A percentile compares a stretch with the other conserved stretches of the same genome.
Evolutionary conservation across 1,284 basidiomycete genomes (phyloP).

Genomic region (Trichosporon sp.): DNA sequence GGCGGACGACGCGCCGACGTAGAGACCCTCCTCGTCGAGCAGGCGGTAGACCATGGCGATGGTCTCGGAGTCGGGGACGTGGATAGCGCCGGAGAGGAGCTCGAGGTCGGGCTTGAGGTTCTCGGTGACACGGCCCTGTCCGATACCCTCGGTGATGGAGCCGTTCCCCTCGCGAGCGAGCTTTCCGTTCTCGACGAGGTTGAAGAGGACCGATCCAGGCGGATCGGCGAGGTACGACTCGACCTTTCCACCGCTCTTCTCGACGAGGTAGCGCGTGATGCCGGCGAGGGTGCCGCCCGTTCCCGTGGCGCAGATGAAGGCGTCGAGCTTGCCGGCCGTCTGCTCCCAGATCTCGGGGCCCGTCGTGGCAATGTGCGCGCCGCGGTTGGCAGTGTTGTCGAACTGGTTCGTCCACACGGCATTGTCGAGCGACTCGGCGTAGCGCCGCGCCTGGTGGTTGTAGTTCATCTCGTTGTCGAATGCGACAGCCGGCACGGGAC

Average conservation of each 20-base stretch:
- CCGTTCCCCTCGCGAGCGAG: constrained; percentile 70
- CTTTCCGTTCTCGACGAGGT: constrained; percentile 76
- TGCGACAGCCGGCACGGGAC: constrained; percentile 91
- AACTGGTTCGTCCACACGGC: constrained; percentile 99
- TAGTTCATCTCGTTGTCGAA: constrained; percentile 96
- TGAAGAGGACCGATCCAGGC: constrained; percentile 86
- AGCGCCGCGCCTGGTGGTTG: constrained; percentile 94
- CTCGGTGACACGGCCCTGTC: constrained; percentile 93
- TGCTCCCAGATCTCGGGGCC: constrained; percentile 98
- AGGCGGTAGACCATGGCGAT: constrained; percentile 92
- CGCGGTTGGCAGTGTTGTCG: constrained; percentile 86
- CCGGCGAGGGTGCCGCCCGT: constrained; percentile 96
- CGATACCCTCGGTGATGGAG: constrained; percentile 98
- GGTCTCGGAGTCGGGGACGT: constrained; percentile 81
- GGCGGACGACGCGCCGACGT: constrained; percentile 92
- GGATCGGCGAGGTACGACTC: constrained; percentile 95
- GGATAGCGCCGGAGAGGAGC: constrained; percentile 73
- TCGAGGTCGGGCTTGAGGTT: constrained; percentile 83
- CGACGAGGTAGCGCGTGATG: constrained; percentile 75
- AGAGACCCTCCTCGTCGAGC: constrained; percentile 87
- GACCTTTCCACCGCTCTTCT: constrained; percentile 71
- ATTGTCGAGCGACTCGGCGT: constrained; percentile 75
- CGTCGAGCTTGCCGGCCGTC: constrained; percentile 72
- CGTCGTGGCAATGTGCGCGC: constrained; percentile 82
- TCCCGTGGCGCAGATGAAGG: constrained; percentile 87